A percentile compares a stretch with the other conserved stretches of the same genome.
Evolutionary conservation across 176 grass and related monocot genomes (phyloP).

Genomic region (Hsuehochloa calcarea): DNA sequence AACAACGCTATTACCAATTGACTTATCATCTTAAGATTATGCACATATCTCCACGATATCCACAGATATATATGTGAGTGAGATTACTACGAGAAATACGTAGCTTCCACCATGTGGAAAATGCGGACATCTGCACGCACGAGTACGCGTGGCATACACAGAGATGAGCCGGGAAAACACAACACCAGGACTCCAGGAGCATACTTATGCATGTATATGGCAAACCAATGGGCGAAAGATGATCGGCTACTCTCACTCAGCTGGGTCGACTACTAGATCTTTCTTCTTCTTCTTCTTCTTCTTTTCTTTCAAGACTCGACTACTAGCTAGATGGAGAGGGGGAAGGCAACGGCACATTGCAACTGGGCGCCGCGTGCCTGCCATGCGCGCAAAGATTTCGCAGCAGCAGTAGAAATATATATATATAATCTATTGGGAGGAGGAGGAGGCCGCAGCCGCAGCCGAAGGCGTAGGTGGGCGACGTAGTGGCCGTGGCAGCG

Average conservation of each 20-base stretch:
- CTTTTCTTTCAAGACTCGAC: too few species aligned
- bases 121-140: background rate
- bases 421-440: background rate
- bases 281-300: too few species aligned
- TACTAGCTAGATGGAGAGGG: too few species aligned
- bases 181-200: background rate
- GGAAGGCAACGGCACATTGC: background rate
- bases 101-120: background rate
- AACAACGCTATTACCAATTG: too few species aligned
- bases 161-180: background rate
- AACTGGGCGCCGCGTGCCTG: background rate
- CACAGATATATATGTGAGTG: background rate
- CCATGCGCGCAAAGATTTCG: background rate
- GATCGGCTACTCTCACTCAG: background rate
- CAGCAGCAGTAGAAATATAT: slow-evolving; percentile 21
- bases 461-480: slow-evolving; percentile 17
- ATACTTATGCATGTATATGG: background rate
- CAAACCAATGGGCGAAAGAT: background rate
- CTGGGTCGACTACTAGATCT: background rate
- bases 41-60: too few species aligned
- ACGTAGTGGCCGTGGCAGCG: slow-evolving; percentile 21
- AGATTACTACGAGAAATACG: background rate
- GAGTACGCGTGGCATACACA: background rate
- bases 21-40: too few species aligned
- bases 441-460: too few species aligned